phyloP scores from a whole-genome alignment of 2,329 filamentous ascomycete species.

The Fusarium vanettenii region DNA sequence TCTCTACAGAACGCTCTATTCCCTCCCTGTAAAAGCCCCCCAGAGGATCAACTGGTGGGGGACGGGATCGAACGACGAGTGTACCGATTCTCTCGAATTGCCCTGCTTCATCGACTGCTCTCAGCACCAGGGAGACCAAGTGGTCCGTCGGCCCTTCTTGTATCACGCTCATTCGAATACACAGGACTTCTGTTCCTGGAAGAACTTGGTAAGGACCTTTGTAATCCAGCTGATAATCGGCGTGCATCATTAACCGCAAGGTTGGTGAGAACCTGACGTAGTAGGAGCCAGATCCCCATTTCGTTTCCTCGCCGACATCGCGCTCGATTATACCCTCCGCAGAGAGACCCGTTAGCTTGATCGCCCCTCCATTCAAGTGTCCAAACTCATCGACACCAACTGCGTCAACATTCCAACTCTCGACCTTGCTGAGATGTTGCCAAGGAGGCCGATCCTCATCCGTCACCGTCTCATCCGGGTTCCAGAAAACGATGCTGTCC shows the following conservation, averaged over 20 bases:
- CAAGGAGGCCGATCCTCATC: slow-evolving; percentile 9
- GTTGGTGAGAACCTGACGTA: background rate
- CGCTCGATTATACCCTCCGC: background rate
- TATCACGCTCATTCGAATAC: background rate
- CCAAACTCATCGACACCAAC: slow-evolving; percentile 12
- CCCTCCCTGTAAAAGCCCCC: background rate
- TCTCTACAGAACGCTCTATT: background rate
- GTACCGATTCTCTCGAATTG: background rate
- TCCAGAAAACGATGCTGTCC: background rate
- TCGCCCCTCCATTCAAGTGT: background rate
- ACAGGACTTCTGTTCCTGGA: background rate
- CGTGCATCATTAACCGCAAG: background rate
- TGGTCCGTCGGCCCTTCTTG: background rate
- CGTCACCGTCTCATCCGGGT: background rate
- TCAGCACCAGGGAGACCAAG: background rate
- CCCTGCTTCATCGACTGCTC: background rate
- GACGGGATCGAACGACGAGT: background rate
- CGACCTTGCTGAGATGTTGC: slow-evolving; percentile 1
- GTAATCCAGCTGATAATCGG: background rate
- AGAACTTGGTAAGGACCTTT: background rate
- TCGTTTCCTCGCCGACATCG: background rate
- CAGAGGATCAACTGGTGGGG: background rate
- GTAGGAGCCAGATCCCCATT: background rate
- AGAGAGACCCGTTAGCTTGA: slow-evolving; percentile 2
- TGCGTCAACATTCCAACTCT: slow-evolving; percentile 1